Evolutionary conservation across 83 land plant species (phyloP).

Genomic region (Diphasiastrum complanatum): DNA sequence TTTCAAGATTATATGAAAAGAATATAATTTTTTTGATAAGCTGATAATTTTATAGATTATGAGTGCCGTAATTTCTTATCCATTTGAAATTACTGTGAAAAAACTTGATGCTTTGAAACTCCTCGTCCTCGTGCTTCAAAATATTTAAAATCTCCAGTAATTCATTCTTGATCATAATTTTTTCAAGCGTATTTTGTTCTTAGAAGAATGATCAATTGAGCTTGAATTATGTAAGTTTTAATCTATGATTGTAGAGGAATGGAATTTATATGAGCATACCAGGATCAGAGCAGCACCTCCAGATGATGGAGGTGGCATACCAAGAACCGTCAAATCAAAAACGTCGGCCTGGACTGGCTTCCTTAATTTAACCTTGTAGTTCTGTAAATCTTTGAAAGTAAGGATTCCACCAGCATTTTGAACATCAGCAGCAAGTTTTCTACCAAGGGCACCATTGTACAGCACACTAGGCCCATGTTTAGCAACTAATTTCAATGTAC

Average conservation of each 20-base stretch:
- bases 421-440: constrained; percentile 62
- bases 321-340: constrained; percentile 63
- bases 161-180: too few species aligned
- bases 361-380: constrained; percentile 47
- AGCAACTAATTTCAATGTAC: constrained; percentile 52
- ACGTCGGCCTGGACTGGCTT: constrained; percentile 52
- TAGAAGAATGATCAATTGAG: not conserved
- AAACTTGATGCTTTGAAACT: too few species aligned
- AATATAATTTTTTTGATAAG: not conserved
- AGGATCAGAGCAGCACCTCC: constrained; percentile 67
- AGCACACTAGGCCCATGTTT: constrained; percentile 62
- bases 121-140: too few species aligned
- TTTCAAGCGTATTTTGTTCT: not conserved
- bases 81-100: too few species aligned
- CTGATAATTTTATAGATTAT: not conserved
- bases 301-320: constrained; percentile 96
- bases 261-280: constrained; percentile 38
- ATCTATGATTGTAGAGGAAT: not conserved
- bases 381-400: constrained; percentile 62
- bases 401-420: constrained; percentile 67
- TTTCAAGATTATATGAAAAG: too few species aligned
- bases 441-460: constrained; percentile 69
- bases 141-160: too few species aligned
- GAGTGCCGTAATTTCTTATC: too few species aligned
- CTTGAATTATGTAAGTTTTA: too few species aligned